A percentile compares a stretch with the other conserved stretches of the same genome.
Conservation (phyloP, 768 basidiomycete species). For the Omphalotus guepiniiformis region DNA sequence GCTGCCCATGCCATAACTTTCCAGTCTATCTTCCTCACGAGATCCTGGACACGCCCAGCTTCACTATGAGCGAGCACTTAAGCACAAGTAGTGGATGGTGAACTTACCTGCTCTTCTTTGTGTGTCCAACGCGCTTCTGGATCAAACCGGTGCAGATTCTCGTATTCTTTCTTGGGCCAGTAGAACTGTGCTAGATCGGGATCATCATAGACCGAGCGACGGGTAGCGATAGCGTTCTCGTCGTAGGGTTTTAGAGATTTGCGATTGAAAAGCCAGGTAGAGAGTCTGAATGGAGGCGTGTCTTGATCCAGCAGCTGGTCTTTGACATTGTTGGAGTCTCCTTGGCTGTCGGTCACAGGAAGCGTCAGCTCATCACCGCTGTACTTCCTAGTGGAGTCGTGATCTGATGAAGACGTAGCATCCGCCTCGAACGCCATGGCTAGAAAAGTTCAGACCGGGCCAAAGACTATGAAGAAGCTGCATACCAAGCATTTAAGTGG, state of each 20-base stretch:
- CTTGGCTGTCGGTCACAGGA: not conserved
- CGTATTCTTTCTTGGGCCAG: constrained; percentile 48
- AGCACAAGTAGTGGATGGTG: not conserved
- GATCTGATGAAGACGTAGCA: not conserved
- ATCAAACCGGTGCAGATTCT: constrained; percentile 56
- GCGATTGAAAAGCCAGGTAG: constrained; percentile 30
- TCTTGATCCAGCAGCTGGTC: constrained; percentile 33
- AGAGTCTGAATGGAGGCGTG: constrained; percentile 31
- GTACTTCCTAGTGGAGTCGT: not conserved
- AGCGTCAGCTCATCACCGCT: not conserved
- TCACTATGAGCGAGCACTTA: not conserved
- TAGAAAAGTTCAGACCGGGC: no score
- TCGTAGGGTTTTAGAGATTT: constrained; percentile 18
- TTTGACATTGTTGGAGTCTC: not conserved
- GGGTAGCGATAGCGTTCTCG: constrained; percentile 42
- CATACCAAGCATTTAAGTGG: not conserved
- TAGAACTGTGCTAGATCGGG: constrained; percentile 39
- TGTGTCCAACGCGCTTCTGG: constrained; percentile 56
- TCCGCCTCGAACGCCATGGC: not conserved
- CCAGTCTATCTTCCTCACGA: constrained; percentile 57
- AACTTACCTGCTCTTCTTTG: constrained; percentile 44
- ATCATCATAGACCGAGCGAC: constrained; percentile 50
- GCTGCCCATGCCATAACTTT: constrained; percentile 56
- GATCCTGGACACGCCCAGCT: constrained; percentile 24
- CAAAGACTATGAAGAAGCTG: not conserved